phyloP scores from a whole-genome alignment of 2,329 filamentous ascomycete species.

The Paramyrothecium roridum region DNA sequence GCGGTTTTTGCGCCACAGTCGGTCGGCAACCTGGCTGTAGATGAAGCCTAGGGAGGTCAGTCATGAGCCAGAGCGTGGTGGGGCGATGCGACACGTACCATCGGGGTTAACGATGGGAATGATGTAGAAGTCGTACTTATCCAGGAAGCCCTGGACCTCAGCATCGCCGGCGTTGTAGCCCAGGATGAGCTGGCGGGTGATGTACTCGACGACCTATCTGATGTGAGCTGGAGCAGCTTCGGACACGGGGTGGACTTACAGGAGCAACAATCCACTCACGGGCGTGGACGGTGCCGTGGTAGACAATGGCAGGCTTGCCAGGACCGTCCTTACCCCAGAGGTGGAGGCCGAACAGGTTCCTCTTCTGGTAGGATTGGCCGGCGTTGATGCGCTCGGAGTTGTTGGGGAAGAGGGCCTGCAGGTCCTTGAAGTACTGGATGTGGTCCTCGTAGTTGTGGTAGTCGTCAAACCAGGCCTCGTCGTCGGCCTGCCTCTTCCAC shows the following conservation, averaged over 20 bases:
- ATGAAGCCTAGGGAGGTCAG: conserved; percentile 33
- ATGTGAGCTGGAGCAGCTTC: background rate
- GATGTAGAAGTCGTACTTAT: conserved; percentile 66
- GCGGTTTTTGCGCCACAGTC: conserved; percentile 53
- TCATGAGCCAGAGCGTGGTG: background rate
- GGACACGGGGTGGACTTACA: conserved; percentile 48
- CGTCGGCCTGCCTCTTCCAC: conserved; percentile 19
- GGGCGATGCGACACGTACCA: conserved; percentile 30
- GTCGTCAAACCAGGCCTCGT: conserved; percentile 42
- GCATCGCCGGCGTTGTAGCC: conserved; percentile 34
- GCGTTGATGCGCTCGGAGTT: conserved; percentile 44
- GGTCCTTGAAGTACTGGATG: conserved; percentile 37
- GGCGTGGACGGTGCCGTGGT: conserved; percentile 50
- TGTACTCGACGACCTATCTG: conserved; percentile 44
- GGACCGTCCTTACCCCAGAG: conserved; percentile 40
- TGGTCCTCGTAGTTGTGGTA: conserved; percentile 52
- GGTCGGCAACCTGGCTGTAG: conserved; percentile 40
- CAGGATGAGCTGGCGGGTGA: conserved; percentile 45
- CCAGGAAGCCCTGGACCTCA: conserved; percentile 42
- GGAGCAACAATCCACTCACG: conserved; percentile 53
- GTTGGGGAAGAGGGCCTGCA: conserved; percentile 36
- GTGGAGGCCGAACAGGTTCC: conserved; percentile 56
- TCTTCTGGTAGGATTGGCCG: conserved; percentile 41
- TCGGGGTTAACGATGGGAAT: conserved; percentile 61
- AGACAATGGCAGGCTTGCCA: conserved; percentile 46